Evolutionary conservation across 441 rosid species (phyloP).

Genomic region (Francoa sonchifolia): DNA sequence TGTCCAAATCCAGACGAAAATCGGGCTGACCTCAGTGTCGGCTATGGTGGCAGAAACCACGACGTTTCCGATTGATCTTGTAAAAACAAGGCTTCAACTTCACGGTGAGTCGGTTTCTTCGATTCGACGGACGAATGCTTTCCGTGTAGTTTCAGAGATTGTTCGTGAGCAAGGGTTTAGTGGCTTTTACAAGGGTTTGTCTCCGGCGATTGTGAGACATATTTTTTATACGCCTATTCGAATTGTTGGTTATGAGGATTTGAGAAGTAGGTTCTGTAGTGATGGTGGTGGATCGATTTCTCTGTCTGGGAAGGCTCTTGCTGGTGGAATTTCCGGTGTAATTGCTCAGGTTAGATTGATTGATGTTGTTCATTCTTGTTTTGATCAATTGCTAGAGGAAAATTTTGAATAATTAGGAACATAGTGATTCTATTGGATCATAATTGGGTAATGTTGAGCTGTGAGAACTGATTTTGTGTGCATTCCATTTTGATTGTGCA

Average conservation of each 20-base stretch:
- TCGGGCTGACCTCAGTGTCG: conserved; percentile 55
- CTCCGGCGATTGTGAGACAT: conserved; percentile 68
- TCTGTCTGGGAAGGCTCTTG: conserved; percentile 41
- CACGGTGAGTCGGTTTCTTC: conserved; percentile 32
- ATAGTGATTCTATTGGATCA: too few relatives aligned
- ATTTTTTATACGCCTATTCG: conserved; percentile 67
- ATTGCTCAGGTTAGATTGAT: conserved; percentile 91
- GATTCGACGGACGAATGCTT: conserved; percentile 33
- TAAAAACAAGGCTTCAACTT: conserved; percentile 81
- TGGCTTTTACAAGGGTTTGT: conserved; percentile 61
- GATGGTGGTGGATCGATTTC: conserved; percentile 33
- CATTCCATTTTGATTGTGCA: too few relatives aligned
- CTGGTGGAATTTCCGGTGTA: conserved; percentile 69
- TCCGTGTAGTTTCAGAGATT: conserved; percentile 42
- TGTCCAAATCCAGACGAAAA: conserved; percentile 22
- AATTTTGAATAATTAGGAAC: too few relatives aligned
- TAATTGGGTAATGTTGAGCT: too few relatives aligned
- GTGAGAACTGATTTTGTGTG: too few relatives aligned
- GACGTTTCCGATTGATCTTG: conserved; percentile 71
- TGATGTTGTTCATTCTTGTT: too few relatives aligned
- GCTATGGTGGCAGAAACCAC: conserved; percentile 76
- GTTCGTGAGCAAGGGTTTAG: conserved; percentile 35
- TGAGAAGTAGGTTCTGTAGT: conserved; percentile 29
- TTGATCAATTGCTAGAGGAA: too few relatives aligned
- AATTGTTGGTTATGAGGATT: conserved; percentile 66